Evolutionary conservation across 1,284 basidiomycete genomes (phyloP).

Genomic region (Kwoniella shivajii): DNA sequence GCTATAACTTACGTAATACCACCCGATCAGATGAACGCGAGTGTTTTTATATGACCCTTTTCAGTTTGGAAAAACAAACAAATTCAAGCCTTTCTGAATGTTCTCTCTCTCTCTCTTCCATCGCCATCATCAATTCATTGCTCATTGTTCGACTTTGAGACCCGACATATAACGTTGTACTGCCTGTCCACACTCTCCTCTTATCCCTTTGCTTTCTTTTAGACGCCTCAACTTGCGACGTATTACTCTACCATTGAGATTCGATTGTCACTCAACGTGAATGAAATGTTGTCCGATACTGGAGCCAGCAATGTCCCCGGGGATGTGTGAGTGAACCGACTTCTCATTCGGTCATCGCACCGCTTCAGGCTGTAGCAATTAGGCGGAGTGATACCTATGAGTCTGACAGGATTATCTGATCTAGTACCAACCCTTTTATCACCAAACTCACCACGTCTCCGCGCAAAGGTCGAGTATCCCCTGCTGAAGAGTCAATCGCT

Average conservation of each 20-base stretch:
- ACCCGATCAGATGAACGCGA: neutral
- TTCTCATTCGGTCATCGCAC: too few relatives aligned
- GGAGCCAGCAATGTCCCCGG: conserved; percentile 14
- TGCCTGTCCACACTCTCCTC: neutral
- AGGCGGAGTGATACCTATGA: neutral
- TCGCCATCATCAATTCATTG: too few relatives aligned
- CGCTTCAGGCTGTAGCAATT: too few relatives aligned
- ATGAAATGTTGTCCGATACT: conserved; percentile 24
- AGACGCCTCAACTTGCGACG: too few relatives aligned
- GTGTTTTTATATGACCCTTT: neutral
- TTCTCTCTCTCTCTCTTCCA: too few relatives aligned
- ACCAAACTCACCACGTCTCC: conserved; percentile 18
- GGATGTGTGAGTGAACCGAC: conserved; percentile 26
- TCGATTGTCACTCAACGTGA: neutral
- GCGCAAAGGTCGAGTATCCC: conserved; percentile 6
- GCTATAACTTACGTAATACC: conserved; percentile 2
- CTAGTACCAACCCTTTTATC: conserved; percentile 43
- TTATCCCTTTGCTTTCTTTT: too few relatives aligned
- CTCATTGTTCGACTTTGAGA: too few relatives aligned
- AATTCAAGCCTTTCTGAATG: too few relatives aligned
- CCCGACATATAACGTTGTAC: neutral
- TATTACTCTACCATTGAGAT: neutral
- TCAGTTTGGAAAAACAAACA: neutral
- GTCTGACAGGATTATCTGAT: too few relatives aligned
- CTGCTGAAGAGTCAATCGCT: conserved; percentile 28